Conservation (phyloP, 2,329 filamentous ascomycete species). For the Fusarium beomiforme region DNA sequence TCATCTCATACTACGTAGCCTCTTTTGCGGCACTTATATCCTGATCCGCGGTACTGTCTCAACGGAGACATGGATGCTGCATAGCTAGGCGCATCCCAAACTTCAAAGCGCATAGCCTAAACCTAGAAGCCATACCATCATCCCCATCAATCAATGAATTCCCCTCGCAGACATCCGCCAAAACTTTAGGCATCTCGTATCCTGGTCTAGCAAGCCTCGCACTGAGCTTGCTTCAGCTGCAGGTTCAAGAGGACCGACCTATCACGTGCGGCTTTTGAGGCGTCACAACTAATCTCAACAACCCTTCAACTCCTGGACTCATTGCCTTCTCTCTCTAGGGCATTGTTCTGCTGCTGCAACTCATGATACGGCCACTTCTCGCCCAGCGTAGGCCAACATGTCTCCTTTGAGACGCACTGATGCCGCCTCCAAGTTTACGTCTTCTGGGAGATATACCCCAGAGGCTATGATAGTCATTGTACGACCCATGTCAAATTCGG, state of each 20-base stretch:
- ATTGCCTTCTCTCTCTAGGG: not conserved
- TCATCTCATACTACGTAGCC: not conserved
- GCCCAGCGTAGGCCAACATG: conserved; percentile 22
- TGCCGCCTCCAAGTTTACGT: conserved; percentile 2
- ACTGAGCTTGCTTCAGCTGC: conserved; percentile 3
- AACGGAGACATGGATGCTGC: not conserved
- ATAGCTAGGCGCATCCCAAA: not conserved
- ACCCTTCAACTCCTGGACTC: not conserved
- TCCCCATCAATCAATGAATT: conserved; percentile 11
- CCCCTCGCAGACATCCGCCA: conserved; percentile 7
- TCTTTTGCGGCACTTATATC: not conserved
- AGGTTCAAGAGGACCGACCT: not conserved
- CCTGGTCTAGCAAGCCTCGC: not conserved
- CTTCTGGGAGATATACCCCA: conserved; percentile 13
- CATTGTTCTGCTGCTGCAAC: not conserved
- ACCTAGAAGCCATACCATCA: conserved; percentile 14
- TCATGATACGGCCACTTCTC: conserved; percentile 8
- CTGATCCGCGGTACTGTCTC: not conserved
- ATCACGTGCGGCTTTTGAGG: conserved; percentile 1
- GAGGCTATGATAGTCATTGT: conserved; percentile 35
- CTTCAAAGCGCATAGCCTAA: not conserved
- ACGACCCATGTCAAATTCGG: not conserved
- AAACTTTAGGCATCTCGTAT: not conserved
- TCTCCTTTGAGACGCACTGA: conserved; percentile 8
- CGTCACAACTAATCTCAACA: conserved; percentile 1